Evolutionary conservation across 176 grass and related monocot genomes (phyloP).

Genomic region (Oryza australiensis): DNA sequence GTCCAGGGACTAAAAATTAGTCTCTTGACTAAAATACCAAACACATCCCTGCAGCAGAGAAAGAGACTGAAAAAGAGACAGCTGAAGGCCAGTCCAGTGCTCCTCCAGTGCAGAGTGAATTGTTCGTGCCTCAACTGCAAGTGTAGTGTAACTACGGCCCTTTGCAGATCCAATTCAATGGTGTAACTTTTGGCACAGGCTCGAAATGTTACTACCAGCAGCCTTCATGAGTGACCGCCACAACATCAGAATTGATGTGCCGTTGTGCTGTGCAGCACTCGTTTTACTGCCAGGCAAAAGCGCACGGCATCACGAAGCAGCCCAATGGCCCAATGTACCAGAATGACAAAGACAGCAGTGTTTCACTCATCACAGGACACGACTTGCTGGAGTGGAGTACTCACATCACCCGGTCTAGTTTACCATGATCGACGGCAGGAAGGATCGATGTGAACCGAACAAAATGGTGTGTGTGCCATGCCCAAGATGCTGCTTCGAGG

Average conservation of each 20-base stretch:
- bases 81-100: background rate
- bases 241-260: background rate
- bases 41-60: background rate
- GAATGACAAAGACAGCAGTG: conserved; percentile 9
- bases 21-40: no score
- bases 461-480: background rate
- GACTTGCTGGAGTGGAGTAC: background rate
- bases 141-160: background rate
- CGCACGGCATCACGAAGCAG: background rate
- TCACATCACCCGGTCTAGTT: background rate
- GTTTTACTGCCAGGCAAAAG: background rate
- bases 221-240: background rate
- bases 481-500: background rate
- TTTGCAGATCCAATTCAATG: background rate
- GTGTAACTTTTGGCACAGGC: background rate
- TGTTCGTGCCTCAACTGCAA: background rate
- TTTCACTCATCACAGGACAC: background rate
- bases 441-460: background rate
- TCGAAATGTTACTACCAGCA: background rate
- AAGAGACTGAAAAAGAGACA: background rate
- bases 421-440: background rate
- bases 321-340: background rate
- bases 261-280: background rate
- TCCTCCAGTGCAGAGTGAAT: background rate
- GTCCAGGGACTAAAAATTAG: no score